Evolutionary conservation across 345 rosid species (phyloP).

Genomic region (Iberis pinnata): DNA sequence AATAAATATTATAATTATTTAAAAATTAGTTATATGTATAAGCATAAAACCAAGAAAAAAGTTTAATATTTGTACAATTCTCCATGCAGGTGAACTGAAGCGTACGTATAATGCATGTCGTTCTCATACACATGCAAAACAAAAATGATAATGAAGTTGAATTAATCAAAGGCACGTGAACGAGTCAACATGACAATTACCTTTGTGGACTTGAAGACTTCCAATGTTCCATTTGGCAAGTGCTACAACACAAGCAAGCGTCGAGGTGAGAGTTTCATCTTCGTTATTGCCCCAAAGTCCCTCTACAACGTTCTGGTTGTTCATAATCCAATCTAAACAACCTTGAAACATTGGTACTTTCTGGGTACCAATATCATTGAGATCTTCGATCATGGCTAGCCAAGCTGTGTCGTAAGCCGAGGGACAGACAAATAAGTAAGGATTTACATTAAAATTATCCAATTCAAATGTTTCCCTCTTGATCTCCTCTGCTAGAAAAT

Average conservation of each 20-base stretch:
- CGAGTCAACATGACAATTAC: slow-evolving; percentile 19
- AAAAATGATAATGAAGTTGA: no score
- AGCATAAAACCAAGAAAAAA: no score
- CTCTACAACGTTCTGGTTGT: slow-evolving; percentile 33
- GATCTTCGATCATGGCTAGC: slow-evolving; percentile 50
- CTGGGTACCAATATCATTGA: neutral
- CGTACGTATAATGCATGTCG: no score
- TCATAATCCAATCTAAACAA: slow-evolving; percentile 52
- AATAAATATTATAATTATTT: no score
- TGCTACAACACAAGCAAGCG: slow-evolving; percentile 47
- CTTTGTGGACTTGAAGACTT: slow-evolving; percentile 21
- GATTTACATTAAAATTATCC: neutral
- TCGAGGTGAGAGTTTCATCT: slow-evolving; percentile 36
- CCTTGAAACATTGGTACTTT: slow-evolving; percentile 45
- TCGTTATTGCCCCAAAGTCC: slow-evolving; percentile 46
- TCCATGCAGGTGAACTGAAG: no score
- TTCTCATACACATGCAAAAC: no score
- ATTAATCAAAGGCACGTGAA: no score
- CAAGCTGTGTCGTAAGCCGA: slow-evolving; percentile 59
- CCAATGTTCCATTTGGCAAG: slow-evolving; percentile 44
- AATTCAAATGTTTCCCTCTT: slow-evolving; percentile 26
- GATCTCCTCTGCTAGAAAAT: slow-evolving; percentile 27
- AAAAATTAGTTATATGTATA: no score
- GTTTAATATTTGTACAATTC: no score
- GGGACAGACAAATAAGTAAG: slow-evolving; percentile 29